phyloP scores from a whole-genome alignment of 2,329 filamentous ascomycete genomes.

The Fusarium sp. region DNA sequence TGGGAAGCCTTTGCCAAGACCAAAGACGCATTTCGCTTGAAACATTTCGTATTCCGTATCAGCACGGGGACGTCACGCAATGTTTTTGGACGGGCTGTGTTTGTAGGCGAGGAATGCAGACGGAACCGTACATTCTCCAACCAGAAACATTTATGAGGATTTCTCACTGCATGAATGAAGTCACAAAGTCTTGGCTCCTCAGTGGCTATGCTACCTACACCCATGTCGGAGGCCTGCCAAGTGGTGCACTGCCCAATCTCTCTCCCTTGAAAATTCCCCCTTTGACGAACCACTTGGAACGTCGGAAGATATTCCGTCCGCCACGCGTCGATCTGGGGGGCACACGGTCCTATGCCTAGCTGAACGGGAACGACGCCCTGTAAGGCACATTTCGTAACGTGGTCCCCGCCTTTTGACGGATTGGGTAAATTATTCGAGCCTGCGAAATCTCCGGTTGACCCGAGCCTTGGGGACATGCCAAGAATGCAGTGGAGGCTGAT shows the following conservation, averaged over 20 bases:
- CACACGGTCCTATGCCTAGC: not conserved
- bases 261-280: not conserved
- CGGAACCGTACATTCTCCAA: not conserved
- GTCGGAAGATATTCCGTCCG: not conserved
- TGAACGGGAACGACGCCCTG: not conserved
- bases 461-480: not conserved
- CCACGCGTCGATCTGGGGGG: not conserved
- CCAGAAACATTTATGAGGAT: not conserved
- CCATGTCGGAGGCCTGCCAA: conserved; percentile 1
- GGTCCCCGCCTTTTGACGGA: not conserved
- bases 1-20: conserved; percentile 52
- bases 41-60: not conserved
- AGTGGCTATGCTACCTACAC: not conserved
- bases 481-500: not conserved
- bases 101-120: not conserved
- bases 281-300: not conserved
- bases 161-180: not conserved
- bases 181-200: not conserved
- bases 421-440: not conserved
- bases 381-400: not conserved
- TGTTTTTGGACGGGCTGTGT: not conserved
- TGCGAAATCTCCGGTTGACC: not conserved
- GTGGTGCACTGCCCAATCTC: not conserved
- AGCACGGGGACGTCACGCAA: not conserved
- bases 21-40: conserved; percentile 42